Percentiles rank a stretch among this genome's conserved stretches.
Evolutionary conservation across 2,329 filamentous ascomycete species (phyloP).

Genomic region (Fusarium sp.): DNA sequence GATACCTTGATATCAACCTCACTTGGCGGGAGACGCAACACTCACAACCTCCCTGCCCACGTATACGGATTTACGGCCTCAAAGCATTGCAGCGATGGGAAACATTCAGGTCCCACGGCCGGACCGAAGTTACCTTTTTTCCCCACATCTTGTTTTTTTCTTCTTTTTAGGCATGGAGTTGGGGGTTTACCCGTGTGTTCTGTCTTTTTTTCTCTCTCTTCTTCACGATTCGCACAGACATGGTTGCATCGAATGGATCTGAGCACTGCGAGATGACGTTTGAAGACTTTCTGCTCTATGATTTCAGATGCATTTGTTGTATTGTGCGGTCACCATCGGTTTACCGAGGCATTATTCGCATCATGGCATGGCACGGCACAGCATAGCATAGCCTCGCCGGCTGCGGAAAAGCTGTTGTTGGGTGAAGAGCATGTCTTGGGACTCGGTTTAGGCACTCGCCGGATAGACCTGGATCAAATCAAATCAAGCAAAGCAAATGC

Average conservation of each 20-base stretch:
- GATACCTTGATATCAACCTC: slow-evolving; percentile 13
- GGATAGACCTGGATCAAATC: slow-evolving; percentile 28
- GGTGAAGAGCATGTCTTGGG: not conserved
- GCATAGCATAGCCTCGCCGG: not conserved
- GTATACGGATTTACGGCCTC: slow-evolving; percentile 34
- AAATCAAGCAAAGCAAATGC: slow-evolving; percentile 27
- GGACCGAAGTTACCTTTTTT: slow-evolving; percentile 21
- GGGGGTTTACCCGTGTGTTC: slow-evolving; percentile 23
- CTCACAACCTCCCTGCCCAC: slow-evolving; percentile 16
- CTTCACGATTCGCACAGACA: slow-evolving; percentile 28
- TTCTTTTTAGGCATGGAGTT: slow-evolving; percentile 35
- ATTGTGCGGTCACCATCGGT: slow-evolving; percentile 23
- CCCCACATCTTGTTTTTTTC: slow-evolving; percentile 14
- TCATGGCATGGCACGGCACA: not conserved
- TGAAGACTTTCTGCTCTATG: slow-evolving; percentile 21
- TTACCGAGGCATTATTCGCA: slow-evolving; percentile 7
- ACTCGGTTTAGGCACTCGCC: slow-evolving; percentile 24
- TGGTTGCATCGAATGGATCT: slow-evolving; percentile 35
- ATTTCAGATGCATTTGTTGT: slow-evolving; percentile 26
- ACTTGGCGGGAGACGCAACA: slow-evolving; percentile 18
- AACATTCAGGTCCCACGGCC: slow-evolving; percentile 14
- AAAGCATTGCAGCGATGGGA: slow-evolving; percentile 30
- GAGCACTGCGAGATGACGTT: slow-evolving; percentile 21
- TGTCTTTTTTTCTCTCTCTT: slow-evolving; percentile 17
- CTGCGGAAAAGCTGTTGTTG: not conserved